phyloP scores from a whole-genome alignment of 169 alveolate genomes.

The Miamiensis avidus region DNA sequence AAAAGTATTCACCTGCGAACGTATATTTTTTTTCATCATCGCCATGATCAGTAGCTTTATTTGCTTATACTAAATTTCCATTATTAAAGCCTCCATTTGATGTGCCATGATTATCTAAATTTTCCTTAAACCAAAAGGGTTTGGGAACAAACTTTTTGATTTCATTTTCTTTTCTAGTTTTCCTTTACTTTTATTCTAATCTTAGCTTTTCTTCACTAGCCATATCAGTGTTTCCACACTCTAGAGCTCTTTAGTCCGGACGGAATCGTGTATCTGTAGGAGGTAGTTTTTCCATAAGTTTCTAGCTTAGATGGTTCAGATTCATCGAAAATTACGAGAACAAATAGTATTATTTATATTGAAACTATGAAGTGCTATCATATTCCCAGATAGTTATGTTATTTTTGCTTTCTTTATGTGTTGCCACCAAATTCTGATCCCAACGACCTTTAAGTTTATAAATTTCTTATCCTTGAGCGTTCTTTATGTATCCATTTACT shows the following conservation, averaged over 20 bases:
- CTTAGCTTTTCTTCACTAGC: conserved; percentile 74
- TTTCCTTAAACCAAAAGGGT: background rate
- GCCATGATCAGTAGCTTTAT: background rate
- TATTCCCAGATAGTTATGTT: conserved; percentile 28
- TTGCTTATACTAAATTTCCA: too few relatives aligned
- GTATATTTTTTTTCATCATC: background rate
- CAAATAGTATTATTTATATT: conserved; percentile 34
- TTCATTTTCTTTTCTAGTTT: conserved; percentile 50
- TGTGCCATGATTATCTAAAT: too few relatives aligned
- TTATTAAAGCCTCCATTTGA: too few relatives aligned
- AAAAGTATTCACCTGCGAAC: background rate
- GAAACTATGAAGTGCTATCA: conserved; percentile 39
- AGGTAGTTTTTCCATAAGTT: conserved; percentile 49
- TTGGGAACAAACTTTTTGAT: background rate
- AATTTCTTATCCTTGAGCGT: conserved; percentile 26
- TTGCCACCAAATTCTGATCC: conserved; percentile 59
- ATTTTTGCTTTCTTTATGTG: conserved; percentile 42
- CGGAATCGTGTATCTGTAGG: conserved; percentile 76
- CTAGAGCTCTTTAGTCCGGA: conserved; percentile 75
- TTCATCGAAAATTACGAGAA: conserved; percentile 36
- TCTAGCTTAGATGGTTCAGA: conserved; percentile 60
- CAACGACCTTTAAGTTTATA: conserved; percentile 71
- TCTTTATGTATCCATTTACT: conserved; percentile 29
- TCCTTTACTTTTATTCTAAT: conserved; percentile 69
- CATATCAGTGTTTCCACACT: conserved; percentile 52